Conservation (phyloP, 2,329 filamentous ascomycete species). For the Rutstroemia sp. region DNA sequence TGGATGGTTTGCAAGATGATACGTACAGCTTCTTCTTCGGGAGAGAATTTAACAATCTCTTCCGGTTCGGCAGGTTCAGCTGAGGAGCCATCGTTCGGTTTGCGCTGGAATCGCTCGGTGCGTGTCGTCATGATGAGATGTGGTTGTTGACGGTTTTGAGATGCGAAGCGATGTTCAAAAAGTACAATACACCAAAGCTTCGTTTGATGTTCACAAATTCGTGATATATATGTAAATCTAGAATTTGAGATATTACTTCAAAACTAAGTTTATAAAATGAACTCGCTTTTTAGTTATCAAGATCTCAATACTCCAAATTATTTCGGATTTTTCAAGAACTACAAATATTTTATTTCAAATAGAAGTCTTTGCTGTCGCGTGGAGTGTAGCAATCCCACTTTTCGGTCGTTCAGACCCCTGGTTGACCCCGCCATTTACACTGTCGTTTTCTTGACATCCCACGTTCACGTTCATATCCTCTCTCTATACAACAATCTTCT, state of each 20-base stretch:
- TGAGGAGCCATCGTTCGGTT: constrained; percentile 20
- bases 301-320: too few species aligned
- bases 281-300: too few species aligned
- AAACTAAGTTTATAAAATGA: too few species aligned
- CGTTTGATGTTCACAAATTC: too few species aligned
- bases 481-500: not conserved
- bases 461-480: constrained; percentile 3
- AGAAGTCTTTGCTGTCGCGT: too few species aligned
- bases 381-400: not conserved
- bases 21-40: constrained; percentile 37
- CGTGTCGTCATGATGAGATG: constrained; percentile 24
- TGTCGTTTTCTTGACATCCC: not conserved
- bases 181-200: too few species aligned
- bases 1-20: not conserved
- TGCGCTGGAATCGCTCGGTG: constrained; percentile 28
- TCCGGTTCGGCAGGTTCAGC: constrained; percentile 15
- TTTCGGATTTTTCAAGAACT: too few species aligned
- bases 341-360: too few species aligned
- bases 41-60: constrained; percentile 31
- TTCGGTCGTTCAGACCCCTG: too few species aligned
- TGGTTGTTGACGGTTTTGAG: not conserved
- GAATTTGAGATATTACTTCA: too few species aligned
- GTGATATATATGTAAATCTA: too few species aligned
- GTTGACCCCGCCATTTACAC: not conserved
- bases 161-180: not conserved